phyloP scores from a whole-genome alignment of 2,329 filamentous ascomycete species.

The Gaeumannomyces sp. region DNA sequence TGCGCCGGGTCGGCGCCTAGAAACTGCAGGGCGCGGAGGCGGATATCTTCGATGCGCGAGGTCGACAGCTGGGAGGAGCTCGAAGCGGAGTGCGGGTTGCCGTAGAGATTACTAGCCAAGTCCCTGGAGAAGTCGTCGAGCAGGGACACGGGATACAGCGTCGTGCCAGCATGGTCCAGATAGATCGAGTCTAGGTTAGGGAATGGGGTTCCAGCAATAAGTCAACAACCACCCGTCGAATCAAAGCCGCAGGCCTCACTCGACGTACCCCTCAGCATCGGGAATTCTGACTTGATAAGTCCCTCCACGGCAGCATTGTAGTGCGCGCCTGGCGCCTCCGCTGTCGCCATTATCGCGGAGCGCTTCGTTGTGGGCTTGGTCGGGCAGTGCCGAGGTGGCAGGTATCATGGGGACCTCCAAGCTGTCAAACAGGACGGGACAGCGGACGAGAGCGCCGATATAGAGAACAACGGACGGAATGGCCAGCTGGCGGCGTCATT shows the following conservation, averaged over 20 bases:
- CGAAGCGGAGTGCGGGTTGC: constrained; percentile 88
- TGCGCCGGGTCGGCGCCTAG: constrained; percentile 75
- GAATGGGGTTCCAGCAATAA: background rate
- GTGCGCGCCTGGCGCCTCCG: background rate
- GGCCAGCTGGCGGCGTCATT: background rate
- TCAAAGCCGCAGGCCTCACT: background rate
- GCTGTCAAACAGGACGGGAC: background rate
- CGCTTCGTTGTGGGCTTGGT: background rate
- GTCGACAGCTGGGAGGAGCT: constrained; percentile 72
- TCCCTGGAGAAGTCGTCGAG: constrained; percentile 75
- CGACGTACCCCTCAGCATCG: constrained; percentile 5
- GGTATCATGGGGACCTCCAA: background rate
- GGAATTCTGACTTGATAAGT: constrained; percentile 7
- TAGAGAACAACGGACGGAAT: background rate
- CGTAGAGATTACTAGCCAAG: constrained; percentile 72
- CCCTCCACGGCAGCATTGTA: constrained; percentile 5
- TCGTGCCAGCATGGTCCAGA: constrained; percentile 94
- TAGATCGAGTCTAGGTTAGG: constrained; percentile 59
- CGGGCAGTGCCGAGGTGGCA: background rate
- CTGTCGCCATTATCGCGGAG: background rate
- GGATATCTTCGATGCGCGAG: constrained; percentile 66
- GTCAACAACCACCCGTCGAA: background rate
- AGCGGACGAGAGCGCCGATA: background rate
- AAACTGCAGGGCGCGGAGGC: constrained; percentile 64
- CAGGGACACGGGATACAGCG: constrained; percentile 70